Evolutionary conservation across 1,284 basidiomycete genomes (phyloP), one percentile per base, ranked within the genome.

Genomic region (Rhodotorula sp.): DNA sequence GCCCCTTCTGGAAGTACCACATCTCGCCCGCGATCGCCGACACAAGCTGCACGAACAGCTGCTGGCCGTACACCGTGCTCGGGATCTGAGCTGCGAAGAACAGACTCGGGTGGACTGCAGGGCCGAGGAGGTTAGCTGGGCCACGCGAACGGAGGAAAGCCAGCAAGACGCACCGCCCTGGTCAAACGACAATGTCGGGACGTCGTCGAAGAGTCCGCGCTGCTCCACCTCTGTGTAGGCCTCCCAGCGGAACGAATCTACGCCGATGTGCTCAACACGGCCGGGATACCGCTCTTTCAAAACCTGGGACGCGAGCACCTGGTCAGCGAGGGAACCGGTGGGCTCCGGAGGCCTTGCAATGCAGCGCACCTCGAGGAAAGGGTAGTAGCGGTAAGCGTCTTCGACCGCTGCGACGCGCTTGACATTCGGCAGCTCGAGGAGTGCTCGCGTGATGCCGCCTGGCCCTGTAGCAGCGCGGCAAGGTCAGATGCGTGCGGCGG

Each of bases 351-450:
- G 34, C 34, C 34, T 34, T 17, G 34, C 42, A n/a, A 23, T 7
- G 13, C 46, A 19, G 53, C 70, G 56, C 13, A 74, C 73, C 14
- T 68, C 12, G 14, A 76, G 66, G 19, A 59, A 25, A 2, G 66
- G 61, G 8, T 14, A 3, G 59, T 75, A 77, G 8, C 75, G 64
- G 52, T 64, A 61, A 23, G 73, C 68, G 12, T 77, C 71, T 41
- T 77, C 75, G 49, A 77, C 46, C 9, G 69, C 59, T n/a, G 75
- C 67, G 42, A 73, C 69, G 21, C 49, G 46, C 42, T 73, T 74
- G 25, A 77, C 75, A 61, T 77, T 77, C 17, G 68, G 66, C 17
- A 77, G 59, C 55, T 77, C 74, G 41, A 77, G 64, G 54, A 70
- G 61, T 0, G 71, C 73, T 19, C 61, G 52, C 0, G 73, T 62